Conservation (phyloP, 2,329 filamentous ascomycete genomes). For the Fusarium compactum region DNA sequence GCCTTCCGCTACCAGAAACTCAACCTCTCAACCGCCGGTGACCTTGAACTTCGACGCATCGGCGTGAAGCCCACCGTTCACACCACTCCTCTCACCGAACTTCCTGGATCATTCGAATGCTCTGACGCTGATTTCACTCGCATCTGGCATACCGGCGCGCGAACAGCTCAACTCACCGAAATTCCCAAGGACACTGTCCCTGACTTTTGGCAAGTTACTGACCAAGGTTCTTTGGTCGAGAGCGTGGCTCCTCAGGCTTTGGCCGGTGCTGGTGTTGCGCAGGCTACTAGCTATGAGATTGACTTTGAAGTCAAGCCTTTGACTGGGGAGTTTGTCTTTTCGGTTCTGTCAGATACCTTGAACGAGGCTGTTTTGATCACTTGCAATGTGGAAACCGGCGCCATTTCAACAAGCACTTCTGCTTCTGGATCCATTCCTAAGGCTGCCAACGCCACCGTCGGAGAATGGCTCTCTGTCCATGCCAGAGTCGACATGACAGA, state of each 20-base stretch:
- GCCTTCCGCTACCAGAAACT: constrained; percentile 11
- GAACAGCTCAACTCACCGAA: constrained; percentile 4
- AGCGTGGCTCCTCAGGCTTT: background rate
- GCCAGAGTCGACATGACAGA: constrained; percentile 5
- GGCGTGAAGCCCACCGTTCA: background rate
- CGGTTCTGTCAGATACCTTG: background rate
- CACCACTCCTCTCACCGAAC: background rate
- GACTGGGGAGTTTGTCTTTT: background rate
- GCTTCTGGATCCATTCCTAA: fast-evolving
- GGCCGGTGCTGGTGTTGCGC: background rate
- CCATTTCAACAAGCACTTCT: background rate
- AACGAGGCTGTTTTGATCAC: background rate
- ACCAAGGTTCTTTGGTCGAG: background rate
- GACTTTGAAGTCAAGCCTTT: background rate
- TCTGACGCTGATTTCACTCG: background rate
- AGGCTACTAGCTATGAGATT: background rate
- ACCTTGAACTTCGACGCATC: fast-evolving
- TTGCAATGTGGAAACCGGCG: background rate
- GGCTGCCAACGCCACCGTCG: background rate
- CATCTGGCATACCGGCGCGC: background rate
- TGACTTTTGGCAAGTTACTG: constrained; percentile 2
- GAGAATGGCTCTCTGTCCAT: background rate
- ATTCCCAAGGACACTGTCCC: background rate
- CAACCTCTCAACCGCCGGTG: background rate
- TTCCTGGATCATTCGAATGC: background rate